These are phyloP conservation scores for Acer negundo DNA, from an alignment of 345 rosid genomes.

Conservation along the genomic window DNA sequence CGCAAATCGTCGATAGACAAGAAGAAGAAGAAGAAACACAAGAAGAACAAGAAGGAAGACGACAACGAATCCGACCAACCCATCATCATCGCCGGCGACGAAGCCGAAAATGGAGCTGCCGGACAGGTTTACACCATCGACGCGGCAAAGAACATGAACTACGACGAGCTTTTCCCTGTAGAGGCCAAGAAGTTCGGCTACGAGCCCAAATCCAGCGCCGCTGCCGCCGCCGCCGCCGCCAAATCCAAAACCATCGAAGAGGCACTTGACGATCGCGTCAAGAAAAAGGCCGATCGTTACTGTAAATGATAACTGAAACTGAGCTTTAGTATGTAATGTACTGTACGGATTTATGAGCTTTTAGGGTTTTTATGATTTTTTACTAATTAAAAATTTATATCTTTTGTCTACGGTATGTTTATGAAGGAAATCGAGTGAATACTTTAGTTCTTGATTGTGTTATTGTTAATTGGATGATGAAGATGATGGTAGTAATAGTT, in stretches of 20 bases:
- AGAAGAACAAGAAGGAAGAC: conserved; percentile 27
- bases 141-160: conserved; percentile 81
- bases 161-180: conserved; percentile 86
- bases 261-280: conserved; percentile 93
- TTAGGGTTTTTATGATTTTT: background rate
- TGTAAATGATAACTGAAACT: conserved; percentile 55
- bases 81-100: conserved; percentile 26
- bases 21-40: conserved; percentile 63
- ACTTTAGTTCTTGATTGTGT: background rate
- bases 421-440: background rate
- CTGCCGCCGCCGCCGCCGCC: conserved; percentile 1
- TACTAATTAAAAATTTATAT: background rate
- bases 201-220: conserved; percentile 50
- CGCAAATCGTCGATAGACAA: conserved; percentile 66
- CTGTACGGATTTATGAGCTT: background rate
- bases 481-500: background rate
- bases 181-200: conserved; percentile 82
- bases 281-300: conserved; percentile 96
- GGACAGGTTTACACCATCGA: conserved; percentile 68
- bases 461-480: background rate
- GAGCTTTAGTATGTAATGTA: conserved; percentile 7
- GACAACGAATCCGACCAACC: conserved; percentile 20
- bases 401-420: too few species aligned
- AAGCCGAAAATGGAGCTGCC: conserved; percentile 17
- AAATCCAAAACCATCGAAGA: conserved; percentile 50